A percentile compares a stretch with the other conserved stretches of the same genome.
These are phyloP conservation scores for Sclerotiophoma versabilis DNA, from an alignment of 2,329 filamentous ascomycete species.

Conservation along the genomic window DNA sequence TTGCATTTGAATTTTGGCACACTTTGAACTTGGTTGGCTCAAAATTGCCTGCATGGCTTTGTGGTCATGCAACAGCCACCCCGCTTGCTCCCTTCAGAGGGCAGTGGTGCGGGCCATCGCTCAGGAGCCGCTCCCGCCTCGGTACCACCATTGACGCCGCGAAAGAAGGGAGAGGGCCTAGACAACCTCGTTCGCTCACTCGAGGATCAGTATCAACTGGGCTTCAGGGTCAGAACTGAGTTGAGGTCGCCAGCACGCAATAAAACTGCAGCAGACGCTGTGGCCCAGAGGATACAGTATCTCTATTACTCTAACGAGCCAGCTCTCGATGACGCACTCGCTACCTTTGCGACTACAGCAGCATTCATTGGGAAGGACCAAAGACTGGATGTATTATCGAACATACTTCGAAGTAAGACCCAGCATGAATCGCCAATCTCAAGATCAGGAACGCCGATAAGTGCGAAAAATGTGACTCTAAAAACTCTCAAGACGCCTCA, in stretches of 20 bases:
- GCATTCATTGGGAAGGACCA: neutral
- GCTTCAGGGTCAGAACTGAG: conserved; percentile 19
- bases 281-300: conserved; percentile 25
- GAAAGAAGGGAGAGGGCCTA: conserved; percentile 23
- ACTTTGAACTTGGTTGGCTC: neutral
- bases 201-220: conserved; percentile 32
- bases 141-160: conserved; percentile 24
- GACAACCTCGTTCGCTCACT: conserved; percentile 27
- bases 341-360: conserved; percentile 24
- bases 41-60: conserved; percentile 7
- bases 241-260: conserved; percentile 33
- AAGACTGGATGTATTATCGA: conserved; percentile 19
- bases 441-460: conserved; percentile 10
- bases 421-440: neutral
- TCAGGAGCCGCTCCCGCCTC: conserved; percentile 19
- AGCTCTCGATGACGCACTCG: conserved; percentile 26
- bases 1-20: neutral
- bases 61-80: conserved; percentile 16
- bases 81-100: conserved; percentile 1
- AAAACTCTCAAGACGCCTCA: conserved; percentile 11
- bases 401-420: conserved; percentile 17
- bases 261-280: conserved; percentile 17
- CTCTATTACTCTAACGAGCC: conserved; percentile 24
- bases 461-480: conserved; percentile 11
- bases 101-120: conserved; percentile 5